Conservation (phyloP, 441 rosid genomes). For the Populus hybrid region DNA sequence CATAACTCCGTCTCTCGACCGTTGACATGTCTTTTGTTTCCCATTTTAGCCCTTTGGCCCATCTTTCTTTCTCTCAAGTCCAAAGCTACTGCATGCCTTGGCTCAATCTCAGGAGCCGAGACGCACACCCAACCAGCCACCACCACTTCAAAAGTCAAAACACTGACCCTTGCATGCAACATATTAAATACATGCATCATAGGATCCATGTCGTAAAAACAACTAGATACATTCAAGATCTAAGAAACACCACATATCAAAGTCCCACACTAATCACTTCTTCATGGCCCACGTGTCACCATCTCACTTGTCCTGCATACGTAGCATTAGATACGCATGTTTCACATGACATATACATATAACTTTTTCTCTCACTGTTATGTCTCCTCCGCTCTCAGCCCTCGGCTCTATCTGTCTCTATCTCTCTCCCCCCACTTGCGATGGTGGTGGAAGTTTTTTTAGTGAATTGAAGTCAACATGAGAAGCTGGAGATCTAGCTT, state of each 20-base stretch:
- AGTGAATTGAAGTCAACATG: constrained; percentile 30
- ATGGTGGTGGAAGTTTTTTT: constrained; percentile 1
- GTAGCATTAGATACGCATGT: constrained; percentile 43
- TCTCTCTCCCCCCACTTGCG: background rate
- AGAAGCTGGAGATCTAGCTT: constrained; percentile 2
- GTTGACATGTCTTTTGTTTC: background rate
- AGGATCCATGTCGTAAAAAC: constrained; percentile 16
- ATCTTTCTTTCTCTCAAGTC: background rate
- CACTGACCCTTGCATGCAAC: constrained; percentile 28
- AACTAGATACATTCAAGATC: constrained; percentile 18
- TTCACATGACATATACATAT: constrained; percentile 20
- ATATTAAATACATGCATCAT: background rate
- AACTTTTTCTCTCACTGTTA: background rate
- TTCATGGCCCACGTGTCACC: constrained; percentile 43
- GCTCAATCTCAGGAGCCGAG: constrained; percentile 19
- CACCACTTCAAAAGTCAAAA: constrained; percentile 34
- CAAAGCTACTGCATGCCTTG: background rate
- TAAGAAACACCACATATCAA: constrained; percentile 14
- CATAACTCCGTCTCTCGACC: background rate
- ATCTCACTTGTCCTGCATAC: constrained; percentile 37
- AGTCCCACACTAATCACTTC: constrained; percentile 17
- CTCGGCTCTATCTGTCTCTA: background rate
- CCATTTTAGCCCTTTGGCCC: constrained; percentile 4
- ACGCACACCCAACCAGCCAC: constrained; percentile 3
- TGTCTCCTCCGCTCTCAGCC: background rate